phyloP scores from a whole-genome alignment of 2,329 filamentous ascomycete genomes.

The Fusarium nurragi region DNA sequence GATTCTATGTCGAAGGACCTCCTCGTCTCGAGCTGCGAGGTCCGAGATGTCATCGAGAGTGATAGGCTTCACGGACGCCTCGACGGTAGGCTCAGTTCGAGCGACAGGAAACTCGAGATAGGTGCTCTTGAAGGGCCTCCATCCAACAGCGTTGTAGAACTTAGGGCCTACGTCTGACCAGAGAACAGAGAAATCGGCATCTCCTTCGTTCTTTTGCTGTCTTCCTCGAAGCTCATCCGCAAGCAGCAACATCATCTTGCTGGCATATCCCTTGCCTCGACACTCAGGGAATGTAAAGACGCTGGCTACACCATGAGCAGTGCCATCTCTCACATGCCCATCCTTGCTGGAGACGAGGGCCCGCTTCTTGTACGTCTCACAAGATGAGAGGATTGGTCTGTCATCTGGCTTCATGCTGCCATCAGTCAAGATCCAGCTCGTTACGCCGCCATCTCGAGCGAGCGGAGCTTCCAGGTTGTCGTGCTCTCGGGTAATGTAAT shows the following conservation, averaged over 20 bases:
- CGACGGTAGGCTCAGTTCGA: slow-evolving; percentile 43
- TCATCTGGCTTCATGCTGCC: slow-evolving; percentile 48
- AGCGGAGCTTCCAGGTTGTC: slow-evolving; percentile 67
- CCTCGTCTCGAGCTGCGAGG: slow-evolving; percentile 72
- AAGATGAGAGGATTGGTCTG: slow-evolving; percentile 68
- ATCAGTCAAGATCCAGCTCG: slow-evolving; percentile 72
- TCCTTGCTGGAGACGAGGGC: slow-evolving; percentile 57
- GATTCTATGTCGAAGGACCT: slow-evolving; percentile 66
- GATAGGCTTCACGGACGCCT: slow-evolving; percentile 55
- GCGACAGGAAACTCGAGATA: slow-evolving; percentile 70
- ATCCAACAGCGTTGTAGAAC: slow-evolving; percentile 82
- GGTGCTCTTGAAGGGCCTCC: slow-evolving; percentile 76
- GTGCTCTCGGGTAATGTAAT: slow-evolving; percentile 68
- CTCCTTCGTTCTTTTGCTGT: slow-evolving; percentile 44
- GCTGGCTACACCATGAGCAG: slow-evolving; percentile 79
- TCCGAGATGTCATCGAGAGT: slow-evolving; percentile 67
- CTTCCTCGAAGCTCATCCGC: slow-evolving; percentile 52
- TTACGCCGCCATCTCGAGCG: slow-evolving; percentile 66
- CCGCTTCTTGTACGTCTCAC: slow-evolving; percentile 70
- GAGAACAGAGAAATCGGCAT: slow-evolving; percentile 75
- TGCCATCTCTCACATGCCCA: slow-evolving; percentile 58
- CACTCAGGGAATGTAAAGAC: slow-evolving; percentile 78
- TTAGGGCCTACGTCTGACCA: slow-evolving; percentile 87
- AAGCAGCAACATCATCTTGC: slow-evolving; percentile 76
- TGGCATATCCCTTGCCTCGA: slow-evolving; percentile 79